phyloP scores from a whole-genome alignment of 2,329 filamentous ascomycete species.

The Aspergillus awamori region DNA sequence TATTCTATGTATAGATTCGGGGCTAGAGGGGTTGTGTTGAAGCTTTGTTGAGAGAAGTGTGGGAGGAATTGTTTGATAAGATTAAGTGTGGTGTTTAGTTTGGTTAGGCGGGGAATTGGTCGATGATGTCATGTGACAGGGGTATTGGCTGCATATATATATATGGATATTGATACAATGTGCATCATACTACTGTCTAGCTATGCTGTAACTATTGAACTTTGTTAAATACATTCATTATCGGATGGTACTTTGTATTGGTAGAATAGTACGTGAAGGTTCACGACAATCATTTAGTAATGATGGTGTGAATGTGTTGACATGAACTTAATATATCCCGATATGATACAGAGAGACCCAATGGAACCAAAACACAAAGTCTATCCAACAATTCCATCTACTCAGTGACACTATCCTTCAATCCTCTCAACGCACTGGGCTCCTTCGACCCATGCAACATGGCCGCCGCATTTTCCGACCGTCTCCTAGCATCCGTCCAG shows the following conservation, averaged over 20 bases:
- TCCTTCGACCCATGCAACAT: conserved; percentile 40
- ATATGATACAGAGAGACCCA: no score
- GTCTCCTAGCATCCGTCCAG: conserved; percentile 63
- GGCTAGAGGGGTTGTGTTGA: neutral
- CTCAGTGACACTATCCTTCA: conserved; percentile 45
- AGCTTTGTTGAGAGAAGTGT: neutral
- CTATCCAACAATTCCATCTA: conserved; percentile 24
- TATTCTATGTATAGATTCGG: neutral
- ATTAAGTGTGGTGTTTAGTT: neutral
- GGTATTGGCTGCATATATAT: neutral
- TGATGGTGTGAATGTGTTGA: no score
- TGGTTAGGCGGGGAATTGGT: neutral
- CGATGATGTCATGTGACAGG: neutral
- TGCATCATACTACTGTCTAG: neutral
- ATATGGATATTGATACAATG: neutral
- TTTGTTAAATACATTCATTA: no score
- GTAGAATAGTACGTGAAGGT: neutral
- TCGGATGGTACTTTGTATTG: neutral
- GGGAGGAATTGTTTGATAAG: neutral
- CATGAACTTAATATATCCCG: no score
- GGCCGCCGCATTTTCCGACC: conserved; percentile 56
- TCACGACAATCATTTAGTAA: no score
- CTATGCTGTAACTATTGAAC: neutral
- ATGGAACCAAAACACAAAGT: neutral
- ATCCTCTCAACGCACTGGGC: conserved; percentile 36